A percentile compares a stretch with the other conserved stretches of the same genome.
Evolutionary conservation across 2,329 filamentous ascomycete genomes (phyloP).

Genomic region (Ceratocystis albifundus): DNA sequence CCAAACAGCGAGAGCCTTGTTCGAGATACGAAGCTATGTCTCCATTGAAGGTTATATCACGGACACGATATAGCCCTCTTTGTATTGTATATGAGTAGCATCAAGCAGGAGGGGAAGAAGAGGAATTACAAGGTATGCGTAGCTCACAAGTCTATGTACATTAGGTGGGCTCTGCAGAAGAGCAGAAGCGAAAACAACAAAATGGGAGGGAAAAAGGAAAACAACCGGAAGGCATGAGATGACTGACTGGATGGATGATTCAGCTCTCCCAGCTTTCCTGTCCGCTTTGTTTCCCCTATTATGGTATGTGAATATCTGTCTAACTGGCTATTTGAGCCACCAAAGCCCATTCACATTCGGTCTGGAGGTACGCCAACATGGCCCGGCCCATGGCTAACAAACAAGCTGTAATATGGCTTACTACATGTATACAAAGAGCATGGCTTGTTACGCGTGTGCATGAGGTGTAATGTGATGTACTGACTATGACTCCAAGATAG

Average conservation of each 20-base stretch:
- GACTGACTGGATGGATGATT: too few relatives aligned
- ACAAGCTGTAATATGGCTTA: too few relatives aligned
- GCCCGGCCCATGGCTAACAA: too few relatives aligned
- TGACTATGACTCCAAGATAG: too few relatives aligned
- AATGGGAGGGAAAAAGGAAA: background rate
- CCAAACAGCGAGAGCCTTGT: background rate
- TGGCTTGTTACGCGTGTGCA: too few relatives aligned
- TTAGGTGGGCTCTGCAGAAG: background rate
- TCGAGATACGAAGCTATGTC: conserved; percentile 5
- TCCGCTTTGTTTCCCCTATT: background rate
- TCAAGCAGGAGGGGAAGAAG: background rate
- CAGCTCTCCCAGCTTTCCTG: background rate
- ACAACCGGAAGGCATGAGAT: background rate
- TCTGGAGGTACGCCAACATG: background rate
- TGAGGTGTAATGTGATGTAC: too few relatives aligned
- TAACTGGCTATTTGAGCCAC: background rate
- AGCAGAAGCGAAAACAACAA: background rate
- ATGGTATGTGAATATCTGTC: background rate
- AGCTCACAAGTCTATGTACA: conserved; percentile 10
- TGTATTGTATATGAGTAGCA: background rate
- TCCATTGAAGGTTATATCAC: conserved; percentile 3
- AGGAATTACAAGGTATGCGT: background rate
- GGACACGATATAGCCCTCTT: background rate
- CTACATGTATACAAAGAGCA: too few relatives aligned
- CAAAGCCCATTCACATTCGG: background rate